Base-by-base conservation (phyloP, 23 red algal genomes). In the Gracilaria vermiculophylla region DNA sequence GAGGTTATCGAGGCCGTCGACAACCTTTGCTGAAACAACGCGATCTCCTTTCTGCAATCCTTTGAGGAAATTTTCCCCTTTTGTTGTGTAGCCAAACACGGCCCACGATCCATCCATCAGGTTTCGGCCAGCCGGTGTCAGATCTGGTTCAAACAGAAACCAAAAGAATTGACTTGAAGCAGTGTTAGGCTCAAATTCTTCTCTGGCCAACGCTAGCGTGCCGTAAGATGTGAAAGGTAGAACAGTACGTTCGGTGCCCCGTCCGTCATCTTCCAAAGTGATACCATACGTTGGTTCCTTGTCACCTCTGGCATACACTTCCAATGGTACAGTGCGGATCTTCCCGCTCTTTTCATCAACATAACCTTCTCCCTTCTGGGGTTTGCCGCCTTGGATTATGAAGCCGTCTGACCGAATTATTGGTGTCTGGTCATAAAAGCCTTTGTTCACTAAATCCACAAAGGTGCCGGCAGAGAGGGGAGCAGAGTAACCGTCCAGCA, bases 111-210 rank as follows among this genome's bases (percentile, higher is more conserved):
- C 96, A 56, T 98, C 96, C 53, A 98, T 85, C 36, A 98, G 60
- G 53, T 98, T 98, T 17, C 96, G 77, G 47, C 96, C 96, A 15
- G 96, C 96, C 14, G 96, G 96, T 20, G 96, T 98, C 64, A 98
- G 76, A 56, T 98, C 96, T 41, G 96, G 96, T 49, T 98, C 96
- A 69, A 98, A 98, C 4, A 98, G 88, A 53, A 98, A 95, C 96
- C 96, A 98, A 86, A 98, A 98, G 70, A 95, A 95, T 76, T 98
- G 96, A 33, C 84, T 91, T 40, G 69, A 82, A 2, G 88, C 96
- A 57, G 85, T 94, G 76, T 98, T 86, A 0, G 92, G 57, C 39
- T 89, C 81, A 74, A 92, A 98, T 85, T 98, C 96, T 47, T 95
- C 82, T 29, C 96, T 86, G 31, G 96, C 96, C 40, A 91, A 48